A percentile compares a stretch with the other conserved stretches of the same genome.
Conservation (phyloP, 441 rosid species). For the Corymbia calophylla region DNA sequence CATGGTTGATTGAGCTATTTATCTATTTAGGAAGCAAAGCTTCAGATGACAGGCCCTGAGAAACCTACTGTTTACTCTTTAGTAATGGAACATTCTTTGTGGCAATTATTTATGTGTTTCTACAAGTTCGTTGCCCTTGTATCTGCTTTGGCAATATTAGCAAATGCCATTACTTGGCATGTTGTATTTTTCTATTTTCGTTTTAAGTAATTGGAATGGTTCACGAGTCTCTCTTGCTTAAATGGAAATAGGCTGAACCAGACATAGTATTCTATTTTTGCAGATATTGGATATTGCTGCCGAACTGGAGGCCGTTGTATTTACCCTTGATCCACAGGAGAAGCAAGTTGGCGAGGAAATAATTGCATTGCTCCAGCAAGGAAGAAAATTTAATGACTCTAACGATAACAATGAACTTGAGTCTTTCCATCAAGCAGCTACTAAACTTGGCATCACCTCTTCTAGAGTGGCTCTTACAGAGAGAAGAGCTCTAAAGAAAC, state of each 20-base stretch:
- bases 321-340: constrained; percentile 68
- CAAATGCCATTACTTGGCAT: not conserved
- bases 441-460: constrained; percentile 75
- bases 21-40: not conserved
- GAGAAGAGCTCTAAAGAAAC: constrained; percentile 91
- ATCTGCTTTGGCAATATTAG: not conserved
- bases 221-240: not conserved
- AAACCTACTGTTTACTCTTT: not conserved
- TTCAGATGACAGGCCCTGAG: not conserved
- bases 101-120: not conserved
- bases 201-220: not conserved
- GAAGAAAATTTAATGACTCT: constrained; percentile 58
- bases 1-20: not conserved
- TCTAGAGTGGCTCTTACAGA: constrained; percentile 89
- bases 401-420: constrained; percentile 74
- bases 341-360: constrained; percentile 95
- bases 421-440: constrained; percentile 82
- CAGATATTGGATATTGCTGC: constrained; percentile 82
- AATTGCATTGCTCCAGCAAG: constrained; percentile 82
- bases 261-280: not conserved
- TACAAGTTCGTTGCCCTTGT: not conserved
- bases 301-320: constrained; percentile 61
- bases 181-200: not conserved
- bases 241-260: not conserved
- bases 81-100: not conserved